Conservation (phyloP, 148 eudicot species). For the Linanthus parryae region DNA sequence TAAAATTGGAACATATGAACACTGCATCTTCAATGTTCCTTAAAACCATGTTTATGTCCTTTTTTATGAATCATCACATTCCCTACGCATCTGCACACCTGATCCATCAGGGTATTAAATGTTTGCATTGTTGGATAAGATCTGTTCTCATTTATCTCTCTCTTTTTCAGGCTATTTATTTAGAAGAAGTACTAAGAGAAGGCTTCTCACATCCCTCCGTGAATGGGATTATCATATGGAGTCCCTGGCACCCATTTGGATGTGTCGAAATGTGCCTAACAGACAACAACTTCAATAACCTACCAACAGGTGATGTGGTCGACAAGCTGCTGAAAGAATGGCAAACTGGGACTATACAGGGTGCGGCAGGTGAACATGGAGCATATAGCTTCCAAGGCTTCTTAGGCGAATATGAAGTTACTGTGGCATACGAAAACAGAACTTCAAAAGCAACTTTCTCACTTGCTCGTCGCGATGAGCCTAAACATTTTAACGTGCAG, state of each 20-base stretch:
- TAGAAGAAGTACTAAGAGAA: slow-evolving; percentile 39
- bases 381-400: slow-evolving; percentile 40
- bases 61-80: too few relatives aligned
- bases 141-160: not conserved
- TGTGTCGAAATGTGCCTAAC: slow-evolving; percentile 71
- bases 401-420: slow-evolving; percentile 41
- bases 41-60: too few relatives aligned
- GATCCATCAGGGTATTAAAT: too few relatives aligned
- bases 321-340: slow-evolving; percentile 50
- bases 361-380: slow-evolving; percentile 37
- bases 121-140: not conserved
- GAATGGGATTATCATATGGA: slow-evolving; percentile 55
- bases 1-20: too few relatives aligned
- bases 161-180: slow-evolving; percentile 24
- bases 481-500: slow-evolving; percentile 38
- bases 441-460: slow-evolving; percentile 30
- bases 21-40: too few relatives aligned
- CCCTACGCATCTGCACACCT: too few relatives aligned
- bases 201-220: slow-evolving; percentile 54
- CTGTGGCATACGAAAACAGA: slow-evolving; percentile 23
- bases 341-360: slow-evolving; percentile 33
- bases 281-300: slow-evolving; percentile 35
- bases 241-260: slow-evolving; percentile 34
- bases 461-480: slow-evolving; percentile 32
- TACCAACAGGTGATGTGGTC: slow-evolving; percentile 53